Evolutionary conservation across 2,329 filamentous ascomycete genomes (phyloP).

Genomic region (Blastomyces emzantsi): DNA sequence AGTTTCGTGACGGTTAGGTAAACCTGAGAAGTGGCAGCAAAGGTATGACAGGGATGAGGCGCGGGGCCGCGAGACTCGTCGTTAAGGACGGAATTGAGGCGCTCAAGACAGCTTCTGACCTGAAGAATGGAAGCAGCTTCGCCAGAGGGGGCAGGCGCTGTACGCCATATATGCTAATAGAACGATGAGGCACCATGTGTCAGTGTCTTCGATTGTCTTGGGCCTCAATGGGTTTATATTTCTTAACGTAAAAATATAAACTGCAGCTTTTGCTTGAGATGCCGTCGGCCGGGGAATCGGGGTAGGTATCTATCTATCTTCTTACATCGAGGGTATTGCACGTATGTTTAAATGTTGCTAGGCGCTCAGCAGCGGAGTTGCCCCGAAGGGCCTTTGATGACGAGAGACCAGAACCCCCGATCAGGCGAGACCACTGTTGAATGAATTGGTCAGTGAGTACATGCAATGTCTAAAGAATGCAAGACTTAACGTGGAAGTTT

Average conservation of each 20-base stretch:
- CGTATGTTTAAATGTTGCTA: slow-evolving; percentile 52
- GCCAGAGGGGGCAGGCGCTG: slow-evolving; percentile 39
- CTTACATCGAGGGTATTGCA: slow-evolving; percentile 51
- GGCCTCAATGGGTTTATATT: not conserved
- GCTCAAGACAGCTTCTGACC: slow-evolving; percentile 46
- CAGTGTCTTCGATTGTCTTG: not conserved
- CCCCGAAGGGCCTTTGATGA: slow-evolving; percentile 41
- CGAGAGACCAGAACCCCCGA: slow-evolving; percentile 46
- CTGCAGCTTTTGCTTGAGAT: not conserved
- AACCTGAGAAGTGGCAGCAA: slow-evolving; percentile 75
- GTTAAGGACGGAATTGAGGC: slow-evolving; percentile 59
- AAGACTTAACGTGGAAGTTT: not conserved
- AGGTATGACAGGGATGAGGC: slow-evolving; percentile 85
- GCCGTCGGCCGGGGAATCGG: not conserved
- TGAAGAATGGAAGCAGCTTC: slow-evolving; percentile 45
- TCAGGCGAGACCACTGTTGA: slow-evolving; percentile 50
- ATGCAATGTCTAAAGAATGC: no score
- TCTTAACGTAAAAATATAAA: not conserved
- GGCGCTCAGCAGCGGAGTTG: slow-evolving; percentile 51
- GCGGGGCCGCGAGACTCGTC: slow-evolving; percentile 83
- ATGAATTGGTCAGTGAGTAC: slow-evolving; percentile 9
- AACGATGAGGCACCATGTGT: slow-evolving; percentile 6
- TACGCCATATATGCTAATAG: slow-evolving; percentile 53
- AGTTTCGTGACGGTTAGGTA: slow-evolving; percentile 87
- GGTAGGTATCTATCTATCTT: not conserved